A percentile compares a stretch with the other conserved stretches of the same genome.
Evolutionary conservation across 2,329 filamentous ascomycete genomes (phyloP).

Genomic region (Acrocalymma vagum): DNA sequence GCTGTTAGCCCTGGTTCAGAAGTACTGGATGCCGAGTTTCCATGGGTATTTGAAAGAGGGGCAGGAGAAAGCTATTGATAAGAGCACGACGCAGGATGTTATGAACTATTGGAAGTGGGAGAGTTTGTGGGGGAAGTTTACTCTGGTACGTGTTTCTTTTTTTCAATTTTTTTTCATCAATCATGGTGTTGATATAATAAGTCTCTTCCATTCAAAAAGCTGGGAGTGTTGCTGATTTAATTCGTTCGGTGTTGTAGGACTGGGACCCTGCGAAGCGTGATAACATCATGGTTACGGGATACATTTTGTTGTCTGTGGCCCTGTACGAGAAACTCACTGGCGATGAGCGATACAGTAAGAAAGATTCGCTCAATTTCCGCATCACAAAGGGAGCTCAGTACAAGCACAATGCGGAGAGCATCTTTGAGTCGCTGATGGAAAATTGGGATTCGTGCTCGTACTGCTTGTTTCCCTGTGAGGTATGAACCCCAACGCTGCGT

Average conservation of each 20-base stretch:
- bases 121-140: slow-evolving; percentile 22
- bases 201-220: no score
- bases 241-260: no score
- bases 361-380: slow-evolving; percentile 18
- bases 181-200: no score
- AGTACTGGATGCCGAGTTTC: slow-evolving; percentile 20
- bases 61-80: slow-evolving; percentile 19
- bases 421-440: slow-evolving; percentile 18
- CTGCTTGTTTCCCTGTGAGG: slow-evolving; percentile 26
- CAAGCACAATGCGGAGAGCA: slow-evolving; percentile 16
- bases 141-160: no score
- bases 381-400: slow-evolving; percentile 17
- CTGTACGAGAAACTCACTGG: slow-evolving; percentile 19
- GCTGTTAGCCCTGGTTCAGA: slow-evolving; percentile 16
- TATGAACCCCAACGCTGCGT: no score
- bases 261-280: slow-evolving; percentile 22
- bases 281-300: slow-evolving; percentile 29
- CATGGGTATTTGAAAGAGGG: slow-evolving; percentile 20
- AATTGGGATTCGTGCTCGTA: slow-evolving; percentile 19
- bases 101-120: slow-evolving; percentile 31
- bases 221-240: no score
- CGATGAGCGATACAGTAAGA: slow-evolving; percentile 18
- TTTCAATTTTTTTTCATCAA: no score
- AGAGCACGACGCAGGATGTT: slow-evolving; percentile 17
- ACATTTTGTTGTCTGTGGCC: slow-evolving; percentile 14